Conservation (phyloP, 2,329 filamentous ascomycete genomes). For the Metarhizium anisopliae region DNA sequence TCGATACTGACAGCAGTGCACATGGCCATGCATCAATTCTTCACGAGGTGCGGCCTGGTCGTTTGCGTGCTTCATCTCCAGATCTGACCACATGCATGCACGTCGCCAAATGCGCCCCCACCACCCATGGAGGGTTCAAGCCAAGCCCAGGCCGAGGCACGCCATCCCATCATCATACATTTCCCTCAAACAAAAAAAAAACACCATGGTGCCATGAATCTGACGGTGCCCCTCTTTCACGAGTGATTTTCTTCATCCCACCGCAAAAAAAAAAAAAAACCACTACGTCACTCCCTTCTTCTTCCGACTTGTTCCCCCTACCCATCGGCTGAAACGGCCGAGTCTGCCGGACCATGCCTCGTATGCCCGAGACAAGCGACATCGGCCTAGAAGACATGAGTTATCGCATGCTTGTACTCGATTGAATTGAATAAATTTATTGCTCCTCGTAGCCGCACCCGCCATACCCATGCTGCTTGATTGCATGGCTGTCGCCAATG, state of each 20-base stretch:
- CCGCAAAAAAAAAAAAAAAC: background rate
- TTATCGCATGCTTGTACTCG: background rate
- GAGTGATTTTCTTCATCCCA: background rate
- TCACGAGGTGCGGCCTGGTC: too few species aligned
- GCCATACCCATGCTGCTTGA: background rate
- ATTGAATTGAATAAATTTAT: background rate
- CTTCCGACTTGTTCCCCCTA: background rate
- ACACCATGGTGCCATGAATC: too few species aligned
- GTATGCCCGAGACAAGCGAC: background rate
- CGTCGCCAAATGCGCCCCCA: background rate
- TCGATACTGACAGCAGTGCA: background rate
- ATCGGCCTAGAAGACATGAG: background rate
- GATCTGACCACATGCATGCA: background rate
- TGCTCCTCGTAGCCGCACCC: background rate
- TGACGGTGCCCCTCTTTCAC: background rate
- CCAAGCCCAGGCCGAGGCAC: too few species aligned
- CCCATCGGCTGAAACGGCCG: background rate
- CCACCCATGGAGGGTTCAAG: too few species aligned
- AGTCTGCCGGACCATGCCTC: background rate
- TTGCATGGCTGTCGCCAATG: too few species aligned
- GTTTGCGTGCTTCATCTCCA: too few species aligned
- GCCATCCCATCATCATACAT: too few species aligned
- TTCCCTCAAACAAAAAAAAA: too few species aligned
- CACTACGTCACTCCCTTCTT: background rate
- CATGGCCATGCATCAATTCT: too few species aligned